Evolutionary conservation across 2,329 filamentous ascomycete genomes (phyloP), one percentile per base, ranked within the genome.

Genomic region (Magnaporthales sp.): DNA sequence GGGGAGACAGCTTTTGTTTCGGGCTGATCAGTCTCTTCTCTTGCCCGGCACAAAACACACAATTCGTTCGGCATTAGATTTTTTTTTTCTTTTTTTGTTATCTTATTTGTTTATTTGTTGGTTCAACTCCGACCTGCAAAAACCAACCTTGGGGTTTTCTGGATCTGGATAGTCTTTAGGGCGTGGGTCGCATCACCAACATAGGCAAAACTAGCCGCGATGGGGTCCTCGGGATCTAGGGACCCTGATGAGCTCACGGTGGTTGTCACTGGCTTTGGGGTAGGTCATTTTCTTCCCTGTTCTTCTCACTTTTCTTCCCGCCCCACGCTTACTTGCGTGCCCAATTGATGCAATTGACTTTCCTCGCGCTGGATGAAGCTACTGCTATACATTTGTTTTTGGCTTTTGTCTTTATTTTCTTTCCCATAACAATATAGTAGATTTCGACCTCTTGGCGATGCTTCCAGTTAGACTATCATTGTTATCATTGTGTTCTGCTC

Each of bases 221-320:
- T 75, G 73, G 73, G 73, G 30, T 75, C 74, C 15, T 67, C 68
- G 22, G 67, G 70, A 58, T 69, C 68, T 19, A 13, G 22, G 3
- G 65, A 76, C 22, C 73, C 78, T 64, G 79, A 85, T 56, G 85
- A 88, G 72, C 74, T 87, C 68, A 85, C 80, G 27, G 81, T 88
- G 67, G 77, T 88, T 68, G 83, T 89, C 70, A 88, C 86, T 15
- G 86, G 86, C 67, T 89, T 88, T 73, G 83, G 79, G 67, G 86
- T 89, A 80, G 67, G 80, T 81, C 31, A 62, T 38, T 66, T 62
- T 46, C 63, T 64, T 58, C 60, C n/a, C n/a, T n/a, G n/a, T n/a
- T 60, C 51, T 31, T 31, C 64, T 26, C 63, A 56, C 63, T 64
- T 65, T 56, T 30, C 62, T 62, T 32, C 62, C 51, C 32, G 32